phyloP scores from a whole-genome alignment of 768 basidiomycete genomes.

The Sporobolomyces pararoseus region DNA sequence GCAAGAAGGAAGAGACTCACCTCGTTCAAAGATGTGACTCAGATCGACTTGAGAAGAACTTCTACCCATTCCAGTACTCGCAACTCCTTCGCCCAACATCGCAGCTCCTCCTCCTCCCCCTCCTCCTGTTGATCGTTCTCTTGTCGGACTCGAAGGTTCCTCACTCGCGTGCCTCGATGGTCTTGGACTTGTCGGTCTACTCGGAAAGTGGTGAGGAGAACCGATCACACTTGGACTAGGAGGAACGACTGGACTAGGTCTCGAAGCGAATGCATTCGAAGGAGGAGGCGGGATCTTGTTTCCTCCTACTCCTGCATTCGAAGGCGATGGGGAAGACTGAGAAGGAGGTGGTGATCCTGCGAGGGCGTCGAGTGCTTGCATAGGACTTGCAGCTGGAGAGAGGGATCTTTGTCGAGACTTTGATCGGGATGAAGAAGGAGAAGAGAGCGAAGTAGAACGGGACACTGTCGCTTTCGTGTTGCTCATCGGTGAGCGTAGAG shows the following conservation, averaged over 20 bases:
- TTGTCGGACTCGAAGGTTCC: constrained; percentile 28
- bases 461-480: neutral
- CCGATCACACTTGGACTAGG: constrained; percentile 16
- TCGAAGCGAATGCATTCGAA: neutral
- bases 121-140: too few relatives aligned
- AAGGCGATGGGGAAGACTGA: neutral
- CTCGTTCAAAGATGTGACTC: constrained; percentile 42
- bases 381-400: constrained; percentile 17
- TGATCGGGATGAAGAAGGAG: constrained; percentile 7
- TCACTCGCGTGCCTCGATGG: constrained; percentile 7
- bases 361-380: constrained; percentile 8
- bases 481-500: neutral
- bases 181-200: constrained; percentile 24
- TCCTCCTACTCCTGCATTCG: neutral
- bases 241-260: constrained; percentile 24
- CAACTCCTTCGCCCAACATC: neutral
- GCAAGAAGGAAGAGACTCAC: constrained; percentile 12
- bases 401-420: constrained; percentile 24
- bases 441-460: constrained; percentile 6
- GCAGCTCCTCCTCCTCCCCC: neutral
- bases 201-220: constrained; percentile 6
- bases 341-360: neutral
- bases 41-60: constrained; percentile 32
- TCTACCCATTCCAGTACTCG: constrained; percentile 1
- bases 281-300: constrained; percentile 21